Evolutionary conservation across 2,329 filamentous ascomycete genomes (phyloP).

Genomic region (Monilinia fructicola): DNA sequence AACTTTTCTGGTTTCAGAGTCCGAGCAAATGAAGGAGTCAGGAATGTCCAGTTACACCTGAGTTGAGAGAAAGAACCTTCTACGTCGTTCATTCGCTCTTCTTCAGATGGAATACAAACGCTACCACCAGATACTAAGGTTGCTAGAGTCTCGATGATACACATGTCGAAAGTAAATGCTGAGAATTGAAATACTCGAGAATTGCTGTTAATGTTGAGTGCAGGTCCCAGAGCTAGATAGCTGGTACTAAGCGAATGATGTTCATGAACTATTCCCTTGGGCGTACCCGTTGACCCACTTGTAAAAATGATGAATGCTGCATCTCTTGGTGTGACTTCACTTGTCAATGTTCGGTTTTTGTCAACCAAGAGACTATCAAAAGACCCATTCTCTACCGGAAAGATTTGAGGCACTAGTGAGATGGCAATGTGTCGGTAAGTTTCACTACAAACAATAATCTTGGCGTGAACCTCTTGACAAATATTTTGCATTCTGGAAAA

Average conservation of each 20-base stretch:
- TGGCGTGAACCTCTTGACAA: background rate
- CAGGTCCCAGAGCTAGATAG: constrained; percentile 33
- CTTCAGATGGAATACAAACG: constrained; percentile 44
- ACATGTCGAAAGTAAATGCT: constrained; percentile 39
- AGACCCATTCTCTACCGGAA: background rate
- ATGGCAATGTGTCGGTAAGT: background rate
- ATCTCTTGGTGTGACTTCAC: constrained; percentile 16
- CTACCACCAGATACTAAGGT: constrained; percentile 42
- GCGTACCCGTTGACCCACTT: constrained; percentile 47
- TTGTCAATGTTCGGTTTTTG: background rate
- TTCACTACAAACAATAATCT: background rate
- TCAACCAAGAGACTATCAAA: background rate
- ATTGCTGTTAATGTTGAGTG: constrained; percentile 33
- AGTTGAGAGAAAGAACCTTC: constrained; percentile 1
- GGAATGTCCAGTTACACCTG: background rate
- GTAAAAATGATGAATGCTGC: constrained; percentile 47
- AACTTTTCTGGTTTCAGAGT: background rate
- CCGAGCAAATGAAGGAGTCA: background rate
- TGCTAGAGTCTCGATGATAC: constrained; percentile 40
- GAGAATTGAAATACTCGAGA: constrained; percentile 29
- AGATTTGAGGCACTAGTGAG: background rate
- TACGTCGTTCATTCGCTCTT: constrained; percentile 40
- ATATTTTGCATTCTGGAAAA: background rate
- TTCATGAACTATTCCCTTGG: constrained; percentile 41
- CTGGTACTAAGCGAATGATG: constrained; percentile 33